Evolutionary conservation across 2,329 filamentous ascomycete species (phyloP), one percentile per base, ranked within the genome.

Genomic region (Atkinsonella texensis): DNA sequence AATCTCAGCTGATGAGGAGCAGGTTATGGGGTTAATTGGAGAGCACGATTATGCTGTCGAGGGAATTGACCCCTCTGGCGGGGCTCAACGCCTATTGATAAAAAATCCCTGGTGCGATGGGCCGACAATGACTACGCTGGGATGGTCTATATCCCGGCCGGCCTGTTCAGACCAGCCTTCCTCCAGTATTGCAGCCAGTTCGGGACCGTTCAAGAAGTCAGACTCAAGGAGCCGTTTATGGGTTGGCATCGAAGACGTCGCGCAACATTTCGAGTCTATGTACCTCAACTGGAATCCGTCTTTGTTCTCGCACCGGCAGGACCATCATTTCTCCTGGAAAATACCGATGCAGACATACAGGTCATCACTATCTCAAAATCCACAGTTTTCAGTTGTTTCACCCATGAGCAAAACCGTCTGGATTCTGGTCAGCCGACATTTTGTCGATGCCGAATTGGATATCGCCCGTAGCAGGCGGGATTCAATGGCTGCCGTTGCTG

Each of bases 51-150:
- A 98, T 65, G 90, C 89, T 2, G 83, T 98, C 3, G 73, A 97
- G 49, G 84, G 93, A 53, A 75, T 98, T 65, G 83, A 87, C 54
- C 73, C 74, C 28, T 60, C 73, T 2, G 74, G 76, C 4, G 78
- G 78, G 1, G 79, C 79, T 55, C 80, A 83, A 23, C 76, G 84
- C 49, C 73, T 97, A 49, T 74, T 96, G 0, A 78, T 98, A 56
- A 98, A 98, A 68, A 98, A 98, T 61, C 93, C 93, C 2, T 98
- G 93, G 93, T 86, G 85, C 49, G 83, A 90, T 62, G 89, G 88
- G 3, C 81, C 83, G 43, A 77, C 82, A 6, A 52, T 55, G 85
- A 82, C 79, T 56, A 84, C 63, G 8, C 57, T 58, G n/a, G 59
- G 58, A n/a, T 38, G 44, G 31, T 46, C 35, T 13, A 23, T 39